Base-by-base conservation (phyloP, 2,329 filamentous ascomycete genomes). In the Periglandula ipomoeae region DNA sequence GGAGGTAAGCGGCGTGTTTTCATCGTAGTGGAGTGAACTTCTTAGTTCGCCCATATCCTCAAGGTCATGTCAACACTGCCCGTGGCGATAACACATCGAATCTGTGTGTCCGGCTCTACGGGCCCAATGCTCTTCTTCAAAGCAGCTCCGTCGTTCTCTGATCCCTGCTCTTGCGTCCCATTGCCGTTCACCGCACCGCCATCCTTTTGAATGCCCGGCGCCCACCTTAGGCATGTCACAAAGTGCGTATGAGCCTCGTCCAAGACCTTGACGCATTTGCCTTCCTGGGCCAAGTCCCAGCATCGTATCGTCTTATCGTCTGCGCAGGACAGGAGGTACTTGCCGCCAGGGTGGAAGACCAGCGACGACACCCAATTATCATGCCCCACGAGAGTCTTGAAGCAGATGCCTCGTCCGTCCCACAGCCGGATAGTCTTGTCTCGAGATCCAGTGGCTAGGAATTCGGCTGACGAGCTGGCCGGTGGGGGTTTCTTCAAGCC, bases 301-400 rank as follows among this genome's bases (percentile, higher is more conserved):
- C 90, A 96, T 48, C 90, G 78, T 51, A 97, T 75, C 4, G 88
- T 90, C 70, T 93, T 95, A 70, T 97, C 91, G 63, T 97, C 91
- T 15, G 85, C 79, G 19, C 86, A 87, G 6, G 85, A 90, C 5
- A 97, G 70, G 1, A 97, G 75, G 60, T 93, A 96, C 66, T 91
- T 94, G 39, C 91, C 91, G 8, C 88, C 87, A 0, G 91, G 91
- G 59, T 96, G 91, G 65, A 95, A 97, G 9, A 89, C 82, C 5
- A 96, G 68, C 1, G 79, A 85, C 27, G 89, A 82, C 8, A 97
- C 81, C 91, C 91, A 97, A 63, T 96, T 96, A 64, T 96, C 90
- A 63, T 96, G 91, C 2, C 91, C 91, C 1, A 82, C 70, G 1
- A 97, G 73, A 0, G 86, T 93, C 64, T 89, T 91, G 62, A 96